Percentiles rank a stretch among this genome's conserved stretches.
Evolutionary conservation across 352 stramenopile species (phyloP).

Genomic region (Albugo candida): DNA sequence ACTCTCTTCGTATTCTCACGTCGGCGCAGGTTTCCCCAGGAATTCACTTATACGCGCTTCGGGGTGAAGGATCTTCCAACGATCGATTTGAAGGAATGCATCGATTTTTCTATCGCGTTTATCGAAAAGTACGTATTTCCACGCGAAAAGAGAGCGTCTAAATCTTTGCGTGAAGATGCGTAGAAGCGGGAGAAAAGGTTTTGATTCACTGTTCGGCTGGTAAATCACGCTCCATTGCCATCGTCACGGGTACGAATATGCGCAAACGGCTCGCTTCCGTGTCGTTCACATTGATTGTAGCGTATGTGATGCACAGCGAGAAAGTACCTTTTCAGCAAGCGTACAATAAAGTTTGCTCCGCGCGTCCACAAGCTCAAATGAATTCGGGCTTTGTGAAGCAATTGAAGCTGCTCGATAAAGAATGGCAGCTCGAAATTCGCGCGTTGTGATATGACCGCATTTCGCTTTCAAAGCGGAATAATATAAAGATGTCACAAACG

Average conservation of each 20-base stretch:
- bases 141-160: too few relatives aligned
- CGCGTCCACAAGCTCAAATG: constrained; percentile 33
- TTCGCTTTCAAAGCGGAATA: too few relatives aligned
- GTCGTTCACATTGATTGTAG: constrained; percentile 8
- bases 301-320: constrained; percentile 27
- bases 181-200: constrained; percentile 17
- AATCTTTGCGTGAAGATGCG: too few relatives aligned
- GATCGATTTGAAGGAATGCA: constrained; percentile 18
- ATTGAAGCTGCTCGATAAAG: too few relatives aligned
- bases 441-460: too few relatives aligned
- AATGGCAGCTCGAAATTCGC: too few relatives aligned
- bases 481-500: too few relatives aligned
- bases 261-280: too few relatives aligned
- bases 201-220: constrained; percentile 66
- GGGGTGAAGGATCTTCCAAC: constrained; percentile 22
- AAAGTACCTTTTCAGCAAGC: constrained; percentile 19
- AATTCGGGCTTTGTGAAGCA: constrained; percentile 47
- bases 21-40: constrained; percentile 17
- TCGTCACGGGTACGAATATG: constrained; percentile 11
- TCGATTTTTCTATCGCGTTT: constrained; percentile 29
- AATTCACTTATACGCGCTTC: constrained; percentile 34
- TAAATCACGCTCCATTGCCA: constrained; percentile 35
- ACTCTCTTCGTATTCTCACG: too few relatives aligned
- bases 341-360: constrained; percentile 16
- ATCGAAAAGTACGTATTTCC: constrained; percentile 24